A percentile compares a stretch with the other conserved stretches of the same genome.
phyloP scores from a whole-genome alignment of 164 flowering plant species.

The Vitis rupestris region DNA sequence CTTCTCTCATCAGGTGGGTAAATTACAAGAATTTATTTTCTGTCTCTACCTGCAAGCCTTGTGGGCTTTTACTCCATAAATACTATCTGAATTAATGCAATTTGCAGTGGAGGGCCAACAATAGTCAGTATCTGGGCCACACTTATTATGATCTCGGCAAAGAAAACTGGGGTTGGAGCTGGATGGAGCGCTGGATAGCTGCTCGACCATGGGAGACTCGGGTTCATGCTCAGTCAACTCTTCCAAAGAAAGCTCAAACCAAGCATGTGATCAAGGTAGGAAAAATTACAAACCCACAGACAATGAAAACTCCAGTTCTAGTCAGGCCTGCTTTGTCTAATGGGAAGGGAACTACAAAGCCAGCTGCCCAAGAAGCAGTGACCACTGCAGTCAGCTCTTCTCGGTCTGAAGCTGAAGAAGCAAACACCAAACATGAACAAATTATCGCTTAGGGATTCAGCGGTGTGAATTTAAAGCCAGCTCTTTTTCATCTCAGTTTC shows the following conservation, averaged over 20 bases:
- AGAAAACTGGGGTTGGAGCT: slow-evolving; percentile 52
- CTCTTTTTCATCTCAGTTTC: slow-evolving; percentile 1
- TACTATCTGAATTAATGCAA: not conserved
- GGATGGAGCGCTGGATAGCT: slow-evolving; percentile 46
- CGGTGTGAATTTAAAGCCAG: not conserved
- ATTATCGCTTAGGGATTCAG: slow-evolving; percentile 1
- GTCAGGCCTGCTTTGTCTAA: slow-evolving; percentile 3
- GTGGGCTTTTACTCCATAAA: too few species aligned
- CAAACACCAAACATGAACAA: slow-evolving; percentile 15
- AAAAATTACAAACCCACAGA: slow-evolving; percentile 16
- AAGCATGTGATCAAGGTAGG: slow-evolving; percentile 25
- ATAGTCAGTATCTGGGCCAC: slow-evolving; percentile 41
- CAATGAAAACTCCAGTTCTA: slow-evolving; percentile 12
- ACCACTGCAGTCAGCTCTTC: slow-evolving; percentile 9
- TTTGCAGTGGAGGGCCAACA: slow-evolving; percentile 51
- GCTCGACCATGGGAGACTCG: slow-evolving; percentile 47
- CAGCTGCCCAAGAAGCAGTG: slow-evolving; percentile 4
- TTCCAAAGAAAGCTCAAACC: slow-evolving; percentile 11
- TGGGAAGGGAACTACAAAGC: slow-evolving; percentile 5
- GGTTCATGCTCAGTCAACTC: slow-evolving; percentile 10
- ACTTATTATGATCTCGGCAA: slow-evolving; percentile 34
- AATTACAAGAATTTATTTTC: not conserved
- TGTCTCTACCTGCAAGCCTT: not conserved
- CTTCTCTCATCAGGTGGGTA: slow-evolving; percentile 36
- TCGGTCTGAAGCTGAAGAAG: slow-evolving; percentile 15